A percentile compares a stretch with the other conserved stretches of the same genome.
Evolutionary conservation across 192 early-diverging fungal genomes (phyloP).

Genomic region (Chytriomyces confervae): DNA sequence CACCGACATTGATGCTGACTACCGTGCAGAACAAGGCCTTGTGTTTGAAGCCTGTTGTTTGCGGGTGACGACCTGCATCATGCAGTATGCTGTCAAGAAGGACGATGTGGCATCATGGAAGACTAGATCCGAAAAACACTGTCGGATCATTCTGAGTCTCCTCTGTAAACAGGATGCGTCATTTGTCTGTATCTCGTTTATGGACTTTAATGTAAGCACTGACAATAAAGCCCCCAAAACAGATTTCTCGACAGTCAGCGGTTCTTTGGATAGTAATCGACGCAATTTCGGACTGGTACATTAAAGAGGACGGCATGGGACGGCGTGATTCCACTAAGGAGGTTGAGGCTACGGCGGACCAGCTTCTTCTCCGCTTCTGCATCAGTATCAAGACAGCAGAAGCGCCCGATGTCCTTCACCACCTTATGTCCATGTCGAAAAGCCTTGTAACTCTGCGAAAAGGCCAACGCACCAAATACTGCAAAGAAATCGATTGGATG

Average conservation of each 20-base stretch:
- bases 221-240: background rate
- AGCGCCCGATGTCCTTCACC: background rate
- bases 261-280: background rate
- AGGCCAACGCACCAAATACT: conserved; percentile 2
- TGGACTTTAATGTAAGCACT: background rate
- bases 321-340: background rate
- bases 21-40: background rate
- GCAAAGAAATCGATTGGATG: conserved; percentile 10
- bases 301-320: conserved; percentile 13
- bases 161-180: too few species aligned
- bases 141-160: background rate
- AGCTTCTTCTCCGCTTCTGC: background rate
- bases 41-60: conserved; percentile 15
- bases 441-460: conserved; percentile 1
- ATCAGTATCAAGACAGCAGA: background rate
- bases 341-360: background rate
- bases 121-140: conserved; percentile 13
- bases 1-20: background rate
- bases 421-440: background rate
- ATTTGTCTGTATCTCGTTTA: too few species aligned
- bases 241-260: background rate
- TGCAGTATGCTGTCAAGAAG: conserved; percentile 16
- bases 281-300: conserved; percentile 24
- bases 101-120: conserved; percentile 9
- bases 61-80: background rate